Percentiles rank a stretch among this genome's conserved stretches.
These are phyloP conservation scores for Citrullus amarus DNA, from an alignment of 306 rosid species.

Conservation along the genomic window DNA sequence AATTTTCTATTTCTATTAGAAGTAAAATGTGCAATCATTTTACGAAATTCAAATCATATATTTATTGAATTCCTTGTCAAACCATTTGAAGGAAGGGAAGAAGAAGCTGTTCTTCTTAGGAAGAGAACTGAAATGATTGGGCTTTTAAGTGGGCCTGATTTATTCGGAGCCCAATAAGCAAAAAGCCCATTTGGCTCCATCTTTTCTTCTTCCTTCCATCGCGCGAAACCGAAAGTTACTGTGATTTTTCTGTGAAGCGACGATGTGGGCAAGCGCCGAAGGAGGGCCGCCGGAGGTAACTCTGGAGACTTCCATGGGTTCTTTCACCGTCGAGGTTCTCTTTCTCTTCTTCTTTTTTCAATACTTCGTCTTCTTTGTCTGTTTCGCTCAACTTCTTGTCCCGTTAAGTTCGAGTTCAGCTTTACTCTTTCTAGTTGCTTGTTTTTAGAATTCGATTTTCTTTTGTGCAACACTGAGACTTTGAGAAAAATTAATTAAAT, in stretches of 20 bases:
- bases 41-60: no score
- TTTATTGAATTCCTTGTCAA: no score
- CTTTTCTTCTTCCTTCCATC: background rate
- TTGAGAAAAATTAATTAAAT: background rate
- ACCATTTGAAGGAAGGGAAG: no score
- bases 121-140: no score
- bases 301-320: slow-evolving; percentile 92
- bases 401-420: background rate
- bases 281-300: slow-evolving; percentile 93
- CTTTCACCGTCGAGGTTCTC: slow-evolving; percentile 75
- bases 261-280: slow-evolving; percentile 89
- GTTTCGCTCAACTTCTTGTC: background rate
- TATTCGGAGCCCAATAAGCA: no score
- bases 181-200: no score
- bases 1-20: no score
- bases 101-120: no score
- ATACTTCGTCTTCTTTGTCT: background rate
- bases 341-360: background rate
- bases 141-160: no score
- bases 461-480: background rate
- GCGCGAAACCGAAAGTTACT: background rate
- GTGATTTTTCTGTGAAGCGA: background rate
- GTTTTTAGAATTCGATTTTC: background rate
- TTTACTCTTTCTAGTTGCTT: background rate
- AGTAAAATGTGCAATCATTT: no score